Base-by-base conservation (phyloP, 2,329 filamentous ascomycete genomes). In the Simplicillium sp. region DNA sequence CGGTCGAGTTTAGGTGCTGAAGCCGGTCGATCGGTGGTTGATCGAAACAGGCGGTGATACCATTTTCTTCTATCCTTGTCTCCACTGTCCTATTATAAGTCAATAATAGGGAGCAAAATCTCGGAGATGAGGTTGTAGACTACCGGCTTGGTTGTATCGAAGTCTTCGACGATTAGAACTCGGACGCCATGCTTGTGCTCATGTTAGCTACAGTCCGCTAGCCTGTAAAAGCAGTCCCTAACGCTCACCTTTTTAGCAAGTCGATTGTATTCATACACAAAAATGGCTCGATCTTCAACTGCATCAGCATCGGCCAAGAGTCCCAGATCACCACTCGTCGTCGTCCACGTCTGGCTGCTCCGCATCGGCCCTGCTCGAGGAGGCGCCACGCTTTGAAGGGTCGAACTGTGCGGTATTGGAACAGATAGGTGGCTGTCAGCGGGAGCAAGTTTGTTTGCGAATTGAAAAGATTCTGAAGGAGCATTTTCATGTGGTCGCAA, bases 191-290 rank as follows among this genome's bases (percentile, higher is more conserved):
- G 65, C 77, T 81, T 25, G 20, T 25, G 20, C 20, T 25, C 20
- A 25, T 25, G 20, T 25, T 25, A 25, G 20, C 20, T 6, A 6
- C 9, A 25, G 20, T 25, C 20, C 6, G 20, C 9, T 5, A 25
- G 9, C 9, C 6, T 9, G 20, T 9, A 25, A 25, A 25, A 5
- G 20, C 20, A 25, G 20, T 5, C 6, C 9, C 20, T 25, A 5
- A 25, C 9, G 9, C 9, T 2, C 45, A 79, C 77, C 67, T 75
- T 75, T 42, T 64, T 68, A 3, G 79, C 78, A 5, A 82, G 54
- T 4, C 66, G 62, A 53, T 82, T 82, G 55, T 80, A 83, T 48
- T 80, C 73, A 7, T 68, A 50, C 6, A 80, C 54, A 52, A 75
- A 76, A 3, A 58, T 50, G 2, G 59, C 54, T 25, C 74, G 64